Evolutionary conservation across 2,329 filamentous ascomycete species (phyloP).

Genomic region (Rosellinia necatrix): DNA sequence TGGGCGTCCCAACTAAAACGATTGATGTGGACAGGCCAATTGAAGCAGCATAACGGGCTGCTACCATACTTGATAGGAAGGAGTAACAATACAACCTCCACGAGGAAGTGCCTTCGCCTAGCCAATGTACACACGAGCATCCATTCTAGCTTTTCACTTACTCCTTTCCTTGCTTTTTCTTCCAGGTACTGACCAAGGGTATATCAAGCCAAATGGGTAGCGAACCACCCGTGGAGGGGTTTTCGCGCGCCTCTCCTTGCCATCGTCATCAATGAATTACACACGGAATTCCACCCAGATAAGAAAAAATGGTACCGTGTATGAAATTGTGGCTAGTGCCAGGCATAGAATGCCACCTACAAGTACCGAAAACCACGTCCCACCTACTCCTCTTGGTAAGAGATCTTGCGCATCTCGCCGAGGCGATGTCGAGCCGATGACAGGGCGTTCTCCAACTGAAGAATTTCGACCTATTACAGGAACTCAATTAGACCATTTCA

Average conservation of each 20-base stretch:
- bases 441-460: conserved; percentile 89
- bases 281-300: background rate
- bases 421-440: conserved; percentile 78
- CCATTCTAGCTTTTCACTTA: background rate
- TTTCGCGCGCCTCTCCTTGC: background rate
- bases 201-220: background rate
- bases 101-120: conserved; percentile 2
- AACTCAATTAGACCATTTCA: conserved; percentile 29
- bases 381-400: conserved; percentile 76
- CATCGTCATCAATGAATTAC: background rate
- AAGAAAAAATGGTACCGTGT: background rate
- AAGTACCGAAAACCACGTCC: background rate
- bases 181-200: background rate
- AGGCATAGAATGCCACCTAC: background rate
- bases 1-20: no score
- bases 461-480: conserved; percentile 79
- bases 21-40: no score
- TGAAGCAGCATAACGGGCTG: no score
- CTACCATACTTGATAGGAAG: background rate
- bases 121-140: conserved; percentile 17
- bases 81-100: conserved; percentile 5
- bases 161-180: background rate
- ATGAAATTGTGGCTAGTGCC: background rate
- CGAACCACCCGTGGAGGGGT: no score
- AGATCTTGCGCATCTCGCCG: conserved; percentile 98